Evolutionary conservation across 345 rosid species (phyloP), one percentile per base, ranked within the genome.

Genomic region (Pugionium cornutum): DNA sequence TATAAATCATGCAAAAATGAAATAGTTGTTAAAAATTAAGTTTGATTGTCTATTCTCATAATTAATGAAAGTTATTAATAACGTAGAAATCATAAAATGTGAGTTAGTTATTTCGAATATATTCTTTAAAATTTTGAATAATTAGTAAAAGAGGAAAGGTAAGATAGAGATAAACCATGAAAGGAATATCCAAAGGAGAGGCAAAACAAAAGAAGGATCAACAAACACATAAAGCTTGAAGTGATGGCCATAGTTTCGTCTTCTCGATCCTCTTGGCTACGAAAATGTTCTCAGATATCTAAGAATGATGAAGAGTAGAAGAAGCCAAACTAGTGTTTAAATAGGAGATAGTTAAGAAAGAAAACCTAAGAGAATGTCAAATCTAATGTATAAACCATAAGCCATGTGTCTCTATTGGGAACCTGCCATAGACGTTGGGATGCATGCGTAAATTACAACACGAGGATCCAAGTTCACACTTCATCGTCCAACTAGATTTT

Each of bases 341-440:
- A 73, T 65, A 65, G 62, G 39, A 52, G 30, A 30, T 47, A 18
- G 18, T 31, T 33, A 55, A 54, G 44, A 10, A 34, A 5, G 44
- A 6, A 33, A 31, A 9, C 69, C 44, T 37, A 64, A 48, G 46
- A 64, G 50, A 56, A 53, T 58, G 50, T 27, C 48, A 58, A 44
- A 46, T 50, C 26, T 56, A 56, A 48, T 27, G 10, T 40, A 32
- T 4, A 64, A 34, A 49, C 55, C 54, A 58, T 30, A 66, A 50
- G 55, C 54, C 71, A 58, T 65, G 66, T 73, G 61, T 58, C 67
- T 66, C 36, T 65, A 36, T 65, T 52, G 67, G 69, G 58, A 64
- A 63, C 33, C 39, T 56, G 64, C 45, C 45, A 55, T 70, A 50
- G 39, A 48, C 53, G 42, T 71, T 41, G 69, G 58, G 70, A 56